Evolutionary conservation across 2,329 filamentous ascomycete genomes (phyloP), one percentile per base, ranked within the genome.

Genomic region (Talaromyces islandicus): DNA sequence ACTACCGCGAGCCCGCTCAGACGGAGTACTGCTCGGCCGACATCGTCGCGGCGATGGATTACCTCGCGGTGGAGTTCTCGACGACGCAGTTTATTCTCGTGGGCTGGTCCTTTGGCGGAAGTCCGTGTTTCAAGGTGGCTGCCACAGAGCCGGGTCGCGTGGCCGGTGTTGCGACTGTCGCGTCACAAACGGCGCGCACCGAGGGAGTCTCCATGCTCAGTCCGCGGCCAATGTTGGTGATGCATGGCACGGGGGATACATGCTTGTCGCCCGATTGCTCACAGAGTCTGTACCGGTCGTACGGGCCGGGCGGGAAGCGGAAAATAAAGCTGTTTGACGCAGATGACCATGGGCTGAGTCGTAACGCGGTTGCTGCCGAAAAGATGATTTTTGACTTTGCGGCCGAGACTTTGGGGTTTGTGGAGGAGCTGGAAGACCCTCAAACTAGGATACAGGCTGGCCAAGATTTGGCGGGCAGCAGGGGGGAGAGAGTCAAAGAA

Each of bases 61-160:
- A 73, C 56, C 67, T 78, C 9, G 54, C 69, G 14, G 61, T 69
- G 14, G 60, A 66, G 27, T 73, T 70, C 62, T 66, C 63, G 0
- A 65, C 74, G 1, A 61, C 60, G n/a, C 67, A 63, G 25, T 77
- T 78, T 63, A 75, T 78, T 6, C 60, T 78, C 14, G 68, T 77
- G 1, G 77, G 77, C 52, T 79, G 76, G 77, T 75, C 72, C 11
- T 78, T 78, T 56, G 75, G 77, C 21, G 73, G 76, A 6, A 75
- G 74, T 21, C 75, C 75, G 0, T 76, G 75, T 19, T 75, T 77
- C 65, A 73, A 71, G 0, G 69, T 73, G 12, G 75, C 68, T 7
- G 72, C 67, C 3, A 35, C 63, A 14, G 71, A 73, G 51, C 65
- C 65, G 4, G 59, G 68, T 29, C 65, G 76, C 5, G 66, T 74